These are phyloP conservation scores for Podospora pseudoanserina DNA, from an alignment of 495 filamentous ascomycete species.

Conservation along the genomic window DNA sequence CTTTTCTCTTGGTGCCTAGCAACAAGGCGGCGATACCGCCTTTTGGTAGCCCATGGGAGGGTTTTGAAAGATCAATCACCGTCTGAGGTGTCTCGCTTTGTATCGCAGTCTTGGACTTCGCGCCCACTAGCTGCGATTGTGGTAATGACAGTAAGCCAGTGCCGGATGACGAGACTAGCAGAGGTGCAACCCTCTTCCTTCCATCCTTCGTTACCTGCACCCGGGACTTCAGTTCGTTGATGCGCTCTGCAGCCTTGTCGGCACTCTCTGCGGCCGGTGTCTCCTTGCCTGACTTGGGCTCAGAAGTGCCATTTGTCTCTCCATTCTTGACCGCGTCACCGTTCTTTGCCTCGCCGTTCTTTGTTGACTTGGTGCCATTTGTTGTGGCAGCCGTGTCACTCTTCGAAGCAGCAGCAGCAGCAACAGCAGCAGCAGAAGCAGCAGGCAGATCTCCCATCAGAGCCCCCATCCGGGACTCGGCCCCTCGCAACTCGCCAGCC, in stretches of 20 bases:
- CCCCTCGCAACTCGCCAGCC: constrained; percentile 79
- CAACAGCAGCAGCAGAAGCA: constrained; percentile 18
- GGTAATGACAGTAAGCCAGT: constrained; percentile 83
- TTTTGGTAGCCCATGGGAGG: constrained; percentile 87
- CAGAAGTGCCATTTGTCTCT: constrained; percentile 38
- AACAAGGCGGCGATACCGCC: constrained; percentile 82
- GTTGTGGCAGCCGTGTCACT: constrained; percentile 25
- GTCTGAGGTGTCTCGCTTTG: constrained; percentile 75
- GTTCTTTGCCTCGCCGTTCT: constrained; percentile 30
- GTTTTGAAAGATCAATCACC: constrained; percentile 87
- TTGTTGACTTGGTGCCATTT: constrained; percentile 41
- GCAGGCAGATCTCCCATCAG: constrained; percentile 80
- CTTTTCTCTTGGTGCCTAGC: constrained; percentile 88
- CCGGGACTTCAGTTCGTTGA: constrained; percentile 79
- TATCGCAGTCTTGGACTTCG: constrained; percentile 55
- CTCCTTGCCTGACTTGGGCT: constrained; percentile 27
- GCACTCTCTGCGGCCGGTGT: constrained; percentile 43
- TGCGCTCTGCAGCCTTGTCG: constrained; percentile 57
- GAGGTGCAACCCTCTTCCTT: constrained; percentile 88
- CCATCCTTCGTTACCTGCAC: constrained; percentile 96
- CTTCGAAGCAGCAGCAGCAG: constrained; percentile 19
- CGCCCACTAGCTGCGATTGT: constrained; percentile 74
- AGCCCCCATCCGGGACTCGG: constrained; percentile 93
- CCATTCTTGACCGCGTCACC: constrained; percentile 33
- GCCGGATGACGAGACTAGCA: constrained; percentile 83